Base-by-base conservation (phyloP, 495 filamentous ascomycete species). In the Cudoniella acicularis region DNA sequence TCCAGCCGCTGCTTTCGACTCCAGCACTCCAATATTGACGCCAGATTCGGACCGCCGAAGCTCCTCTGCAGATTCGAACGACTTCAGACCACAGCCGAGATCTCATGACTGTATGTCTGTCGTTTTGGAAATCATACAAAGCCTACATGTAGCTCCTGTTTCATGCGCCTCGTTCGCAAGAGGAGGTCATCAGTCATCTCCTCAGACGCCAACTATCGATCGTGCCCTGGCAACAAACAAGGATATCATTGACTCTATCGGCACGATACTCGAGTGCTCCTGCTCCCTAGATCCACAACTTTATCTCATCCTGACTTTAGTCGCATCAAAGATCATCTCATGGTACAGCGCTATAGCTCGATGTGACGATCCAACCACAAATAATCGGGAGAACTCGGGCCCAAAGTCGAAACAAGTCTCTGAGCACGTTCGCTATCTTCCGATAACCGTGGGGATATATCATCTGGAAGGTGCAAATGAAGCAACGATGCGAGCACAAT, bases 221-320 rank as follows among this genome's bases (percentile, higher is more conserved):
- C 22, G 25, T 17, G 49, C 23, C 9, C 49, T 52, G 20, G 18
- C 49, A 30, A 52, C 49, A 6, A 52, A 52, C 49, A 52, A 52
- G 10, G 45, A 48, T 4, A 36, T 22, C 52, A 47, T 56, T n/a
- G 52, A 42, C 27, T 42, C 42, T 20, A 13, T 56, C 8, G 27
- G 16, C 1, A 25, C 10, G 10, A 49, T 56, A 11, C 40, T 56
- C 16, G 40, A 46, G 10, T 56, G 52, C 30, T 36, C 52, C 17
- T 56, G 52, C 22, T 56, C 52, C 10, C 52, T 56, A 11, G 22
- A 56, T 30, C 16, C 42, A n/a, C 40, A 56, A 21, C 52, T 56
- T 21, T 24, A n/a, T n/a, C 26, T 56, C 21, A 25, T 56, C 16
- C 30, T 56, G 18, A 56, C 52, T 22, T 17, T 47, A 13, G 30